phyloP scores from a whole-genome alignment of 179 eudicot genomes.

The Gypsophila paniculata region DNA sequence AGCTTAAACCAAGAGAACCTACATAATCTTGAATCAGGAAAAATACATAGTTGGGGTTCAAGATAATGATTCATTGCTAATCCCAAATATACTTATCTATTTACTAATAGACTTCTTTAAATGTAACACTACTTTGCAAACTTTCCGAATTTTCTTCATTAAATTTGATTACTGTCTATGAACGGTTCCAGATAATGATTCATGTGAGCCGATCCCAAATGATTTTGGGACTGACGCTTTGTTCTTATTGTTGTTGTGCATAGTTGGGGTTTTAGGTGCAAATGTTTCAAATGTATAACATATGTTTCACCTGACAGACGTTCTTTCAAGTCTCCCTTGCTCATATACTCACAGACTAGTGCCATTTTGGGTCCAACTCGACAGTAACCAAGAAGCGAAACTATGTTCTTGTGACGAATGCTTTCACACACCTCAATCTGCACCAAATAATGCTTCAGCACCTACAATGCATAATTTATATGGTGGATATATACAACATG shows the following conservation, averaged over 20 bases:
- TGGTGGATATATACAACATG: too few species aligned
- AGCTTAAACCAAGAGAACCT: neutral
- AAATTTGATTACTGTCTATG: too few species aligned
- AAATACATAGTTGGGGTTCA: neutral
- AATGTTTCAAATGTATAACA: neutral
- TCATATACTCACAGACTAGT: constrained; percentile 21
- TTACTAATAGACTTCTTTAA: too few species aligned
- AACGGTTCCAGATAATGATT: too few species aligned
- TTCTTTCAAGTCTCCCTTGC: constrained; percentile 17
- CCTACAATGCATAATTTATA: too few species aligned
- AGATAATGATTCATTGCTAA: too few species aligned
- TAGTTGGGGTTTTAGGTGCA: neutral
- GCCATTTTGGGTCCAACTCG: constrained; percentile 11
- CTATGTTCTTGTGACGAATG: constrained; percentile 22
- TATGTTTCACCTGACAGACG: neutral
- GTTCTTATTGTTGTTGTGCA: too few species aligned
- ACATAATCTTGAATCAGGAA: neutral
- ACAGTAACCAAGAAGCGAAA: constrained; percentile 18
- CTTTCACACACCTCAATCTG: constrained; percentile 15
- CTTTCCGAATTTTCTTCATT: too few species aligned
- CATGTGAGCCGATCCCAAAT: too few species aligned
- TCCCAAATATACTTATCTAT: too few species aligned
- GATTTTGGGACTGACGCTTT: too few species aligned
- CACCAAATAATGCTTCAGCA: neutral
- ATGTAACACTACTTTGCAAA: too few species aligned